Conservation (phyloP, 1,284 basidiomycete species). For the Pterula multifida region DNA sequence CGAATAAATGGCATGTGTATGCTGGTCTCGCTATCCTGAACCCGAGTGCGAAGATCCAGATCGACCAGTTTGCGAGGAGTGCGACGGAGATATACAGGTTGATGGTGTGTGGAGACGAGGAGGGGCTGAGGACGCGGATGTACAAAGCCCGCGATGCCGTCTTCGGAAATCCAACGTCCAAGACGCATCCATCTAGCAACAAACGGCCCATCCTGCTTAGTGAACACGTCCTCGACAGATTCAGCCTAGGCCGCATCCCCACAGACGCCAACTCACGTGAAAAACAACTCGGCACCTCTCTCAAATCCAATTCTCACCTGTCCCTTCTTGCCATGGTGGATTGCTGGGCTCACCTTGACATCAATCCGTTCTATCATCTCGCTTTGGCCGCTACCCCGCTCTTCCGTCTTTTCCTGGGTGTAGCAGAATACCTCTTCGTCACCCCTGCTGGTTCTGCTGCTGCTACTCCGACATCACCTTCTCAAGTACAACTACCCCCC, state of each 20-base stretch:
- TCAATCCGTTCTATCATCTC: slow-evolving; percentile 88
- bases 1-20: slow-evolving; percentile 98
- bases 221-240: slow-evolving; percentile 81
- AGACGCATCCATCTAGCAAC: slow-evolving; percentile 11
- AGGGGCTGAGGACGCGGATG: slow-evolving; percentile 59
- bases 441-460: neutral
- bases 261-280: slow-evolving; percentile 10
- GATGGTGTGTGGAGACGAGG: slow-evolving; percentile 71
- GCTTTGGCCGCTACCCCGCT: slow-evolving; percentile 92
- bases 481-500: neutral
- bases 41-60: slow-evolving; percentile 83
- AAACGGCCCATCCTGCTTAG: slow-evolving; percentile 67
- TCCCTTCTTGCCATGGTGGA: slow-evolving; percentile 98
- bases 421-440: slow-evolving; percentile 92
- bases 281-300: slow-evolving; percentile 12
- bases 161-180: slow-evolving; percentile 42
- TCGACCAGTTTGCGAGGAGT: slow-evolving; percentile 81
- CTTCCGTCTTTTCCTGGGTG: slow-evolving; percentile 95
- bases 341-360: slow-evolving; percentile 84
- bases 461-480: neutral
- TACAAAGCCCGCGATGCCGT: slow-evolving; percentile 70
- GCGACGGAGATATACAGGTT: slow-evolving; percentile 90
- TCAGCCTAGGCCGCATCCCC: slow-evolving; percentile 60
- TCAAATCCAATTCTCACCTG: slow-evolving; percentile 75
- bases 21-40: slow-evolving; percentile 96